Evolutionary conservation across 306 rosid genomes (phyloP).

Genomic region (Lathyrus aphaca): DNA sequence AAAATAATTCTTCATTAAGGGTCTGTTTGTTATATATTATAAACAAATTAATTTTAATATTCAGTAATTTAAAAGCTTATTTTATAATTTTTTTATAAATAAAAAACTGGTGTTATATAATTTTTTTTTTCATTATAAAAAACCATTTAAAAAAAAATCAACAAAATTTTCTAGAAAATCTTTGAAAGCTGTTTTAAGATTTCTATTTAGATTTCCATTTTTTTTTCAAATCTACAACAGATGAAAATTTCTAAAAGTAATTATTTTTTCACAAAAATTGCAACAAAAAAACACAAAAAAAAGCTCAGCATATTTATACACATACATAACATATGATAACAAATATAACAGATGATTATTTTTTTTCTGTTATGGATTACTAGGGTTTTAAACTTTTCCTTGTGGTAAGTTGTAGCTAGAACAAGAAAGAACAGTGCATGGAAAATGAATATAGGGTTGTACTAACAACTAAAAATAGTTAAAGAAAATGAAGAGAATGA

Average conservation of each 20-base stretch:
- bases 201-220: neutral
- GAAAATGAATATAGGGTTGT: neutral
- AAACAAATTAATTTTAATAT: neutral
- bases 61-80: neutral
- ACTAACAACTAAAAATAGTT: constrained; percentile 9
- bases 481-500: neutral
- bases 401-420: neutral
- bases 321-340: too few species aligned
- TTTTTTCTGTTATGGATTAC: neutral
- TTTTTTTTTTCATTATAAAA: neutral
- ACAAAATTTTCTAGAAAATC: neutral
- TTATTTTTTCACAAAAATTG: neutral
- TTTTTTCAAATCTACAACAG: neutral
- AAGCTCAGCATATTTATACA: too few species aligned
- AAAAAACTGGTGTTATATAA: neutral
- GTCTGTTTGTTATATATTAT: neutral
- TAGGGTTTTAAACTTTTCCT: constrained; percentile 1
- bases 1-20: neutral
- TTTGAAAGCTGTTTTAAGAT: neutral
- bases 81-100: neutral
- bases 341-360: neutral
- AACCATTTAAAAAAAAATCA: neutral
- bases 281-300: neutral
- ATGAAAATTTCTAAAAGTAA: neutral
- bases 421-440: constrained; percentile 1